These are phyloP conservation scores for Canariomyces notabilis DNA, from an alignment of 2,329 filamentous ascomycete species.

Conservation along the genomic window DNA sequence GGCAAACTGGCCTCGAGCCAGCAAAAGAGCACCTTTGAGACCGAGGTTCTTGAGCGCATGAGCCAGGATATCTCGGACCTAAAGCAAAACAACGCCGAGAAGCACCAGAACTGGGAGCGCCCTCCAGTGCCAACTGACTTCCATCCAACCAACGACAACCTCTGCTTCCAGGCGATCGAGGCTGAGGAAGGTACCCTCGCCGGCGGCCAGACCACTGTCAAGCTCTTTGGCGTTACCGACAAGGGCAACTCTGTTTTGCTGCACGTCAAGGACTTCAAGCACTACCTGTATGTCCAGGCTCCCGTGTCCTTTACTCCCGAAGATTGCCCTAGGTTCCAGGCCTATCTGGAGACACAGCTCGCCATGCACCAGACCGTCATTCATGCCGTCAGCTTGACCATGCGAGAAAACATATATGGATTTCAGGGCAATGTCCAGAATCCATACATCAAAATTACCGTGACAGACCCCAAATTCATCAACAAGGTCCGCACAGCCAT, in stretches of 20 bases:
- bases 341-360: slow-evolving; percentile 73
- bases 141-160: slow-evolving; percentile 54
- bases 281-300: slow-evolving; percentile 91
- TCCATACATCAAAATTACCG: slow-evolving; percentile 88
- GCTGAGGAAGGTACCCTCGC: slow-evolving; percentile 80
- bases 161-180: slow-evolving; percentile 96
- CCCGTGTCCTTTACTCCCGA: slow-evolving; percentile 73
- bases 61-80: slow-evolving; percentile 85
- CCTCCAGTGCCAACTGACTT: slow-evolving; percentile 46
- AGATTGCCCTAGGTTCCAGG: slow-evolving; percentile 73
- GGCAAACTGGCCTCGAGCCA: slow-evolving; percentile 61
- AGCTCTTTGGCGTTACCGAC: slow-evolving; percentile 86
- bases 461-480: slow-evolving; percentile 84
- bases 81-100: slow-evolving; percentile 83
- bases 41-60: slow-evolving; percentile 90
- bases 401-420: slow-evolving; percentile 87
- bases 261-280: slow-evolving; percentile 91
- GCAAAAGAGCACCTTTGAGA: slow-evolving; percentile 86
- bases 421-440: slow-evolving; percentile 91
- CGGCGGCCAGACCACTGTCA: slow-evolving; percentile 72
- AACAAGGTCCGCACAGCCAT: slow-evolving; percentile 69
- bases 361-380: slow-evolving; percentile 71
- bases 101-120: slow-evolving; percentile 84
- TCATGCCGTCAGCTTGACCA: slow-evolving; percentile 72
- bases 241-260: slow-evolving; percentile 85